Evolutionary conservation across 768 basidiomycete species (phyloP).

Genomic region (Termitomyces sp.): DNA sequence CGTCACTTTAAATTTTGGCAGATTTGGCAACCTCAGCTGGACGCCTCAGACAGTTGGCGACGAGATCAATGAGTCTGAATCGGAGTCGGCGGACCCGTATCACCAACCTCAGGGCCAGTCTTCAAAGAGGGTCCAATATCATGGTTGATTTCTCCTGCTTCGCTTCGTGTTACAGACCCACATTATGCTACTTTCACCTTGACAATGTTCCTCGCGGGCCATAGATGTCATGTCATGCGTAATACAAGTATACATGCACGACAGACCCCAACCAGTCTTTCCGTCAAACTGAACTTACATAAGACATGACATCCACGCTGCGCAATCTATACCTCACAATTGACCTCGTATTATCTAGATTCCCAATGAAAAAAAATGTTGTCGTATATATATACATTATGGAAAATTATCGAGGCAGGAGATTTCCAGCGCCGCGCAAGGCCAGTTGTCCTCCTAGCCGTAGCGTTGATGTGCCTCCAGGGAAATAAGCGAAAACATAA

Average conservation of each 20-base stretch:
- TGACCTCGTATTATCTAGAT: not conserved
- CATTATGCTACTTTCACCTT: not conserved
- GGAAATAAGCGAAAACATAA: slow-evolving; percentile 95
- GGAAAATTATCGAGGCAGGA: slow-evolving; percentile 61
- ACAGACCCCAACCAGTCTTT: not conserved
- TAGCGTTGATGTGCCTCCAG: slow-evolving; percentile 79
- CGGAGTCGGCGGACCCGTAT: not conserved
- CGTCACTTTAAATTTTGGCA: not conserved
- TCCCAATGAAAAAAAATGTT: not conserved
- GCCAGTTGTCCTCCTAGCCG: slow-evolving; percentile 78
- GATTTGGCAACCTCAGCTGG: not conserved
- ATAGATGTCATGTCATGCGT: not conserved
- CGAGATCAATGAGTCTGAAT: not conserved
- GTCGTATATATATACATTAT: not conserved
- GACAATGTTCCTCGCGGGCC: not conserved
- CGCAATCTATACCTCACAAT: not conserved
- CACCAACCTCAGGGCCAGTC: not conserved
- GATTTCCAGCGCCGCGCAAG: slow-evolving; percentile 75
- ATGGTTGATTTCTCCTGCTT: not conserved
- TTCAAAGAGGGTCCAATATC: not conserved
- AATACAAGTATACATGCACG: not conserved
- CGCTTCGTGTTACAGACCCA: not conserved
- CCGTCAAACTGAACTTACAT: not conserved
- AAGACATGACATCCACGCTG: not conserved
- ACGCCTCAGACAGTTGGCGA: not conserved